Conservation (phyloP, 2,329 filamentous ascomycete genomes). For the Fusarium longipes region DNA sequence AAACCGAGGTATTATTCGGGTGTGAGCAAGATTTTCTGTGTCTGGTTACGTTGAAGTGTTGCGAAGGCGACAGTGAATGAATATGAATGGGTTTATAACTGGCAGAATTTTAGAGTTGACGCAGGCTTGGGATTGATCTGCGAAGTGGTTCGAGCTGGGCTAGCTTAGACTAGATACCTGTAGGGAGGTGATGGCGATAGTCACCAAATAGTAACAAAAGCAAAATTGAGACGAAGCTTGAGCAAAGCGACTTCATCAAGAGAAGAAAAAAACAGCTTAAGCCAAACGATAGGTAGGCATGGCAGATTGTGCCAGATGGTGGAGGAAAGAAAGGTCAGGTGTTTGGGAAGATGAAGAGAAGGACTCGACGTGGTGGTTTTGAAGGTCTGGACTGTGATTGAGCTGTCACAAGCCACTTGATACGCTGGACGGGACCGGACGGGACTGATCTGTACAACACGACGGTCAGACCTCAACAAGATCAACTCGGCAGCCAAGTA, state of each 20-base stretch:
- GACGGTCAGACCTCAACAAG: slow-evolving; percentile 11
- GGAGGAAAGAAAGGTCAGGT: slow-evolving; percentile 18
- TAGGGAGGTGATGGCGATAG: slow-evolving; percentile 5
- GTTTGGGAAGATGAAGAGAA: slow-evolving; percentile 6
- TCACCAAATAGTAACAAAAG: neutral
- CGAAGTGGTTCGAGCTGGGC: slow-evolving; percentile 10
- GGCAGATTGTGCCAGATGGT: neutral
- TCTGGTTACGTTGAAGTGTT: slow-evolving; percentile 9
- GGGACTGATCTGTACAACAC: slow-evolving; percentile 13
- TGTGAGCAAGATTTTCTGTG: neutral
- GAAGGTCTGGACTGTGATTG: slow-evolving; percentile 8
- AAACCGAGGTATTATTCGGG: slow-evolving; percentile 21
- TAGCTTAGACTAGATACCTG: neutral
- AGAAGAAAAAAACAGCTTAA: neutral
- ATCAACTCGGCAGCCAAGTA: slow-evolving; percentile 21
- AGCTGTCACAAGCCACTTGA: slow-evolving; percentile 34
- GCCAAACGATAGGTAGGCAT: neutral
- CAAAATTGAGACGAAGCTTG: slow-evolving; percentile 1
- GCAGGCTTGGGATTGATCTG: slow-evolving; percentile 17
- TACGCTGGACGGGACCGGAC: neutral
- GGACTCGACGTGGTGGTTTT: slow-evolving; percentile 21
- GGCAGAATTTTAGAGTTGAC: slow-evolving; percentile 28
- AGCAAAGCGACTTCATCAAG: neutral
- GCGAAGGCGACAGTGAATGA: slow-evolving; percentile 4
- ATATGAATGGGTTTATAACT: slow-evolving; percentile 10